phyloP scores from a whole-genome alignment of 495 filamentous ascomycete genomes.

The Hypoxylon lenormandii region DNA sequence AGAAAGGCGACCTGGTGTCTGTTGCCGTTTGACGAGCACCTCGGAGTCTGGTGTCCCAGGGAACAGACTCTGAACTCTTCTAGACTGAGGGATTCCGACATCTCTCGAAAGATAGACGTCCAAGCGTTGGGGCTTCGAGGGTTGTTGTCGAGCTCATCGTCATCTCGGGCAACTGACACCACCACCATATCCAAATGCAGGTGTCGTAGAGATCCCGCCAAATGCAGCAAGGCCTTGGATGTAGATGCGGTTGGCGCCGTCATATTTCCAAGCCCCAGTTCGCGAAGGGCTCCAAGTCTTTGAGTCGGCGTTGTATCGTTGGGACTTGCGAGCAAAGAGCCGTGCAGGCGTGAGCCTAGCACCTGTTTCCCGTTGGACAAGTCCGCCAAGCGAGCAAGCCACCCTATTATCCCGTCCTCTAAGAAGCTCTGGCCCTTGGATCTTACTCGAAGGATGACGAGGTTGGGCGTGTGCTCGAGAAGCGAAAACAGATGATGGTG shows the following conservation, averaged over 20 bases:
- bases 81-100: conserved; percentile 24
- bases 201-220: conserved; percentile 32
- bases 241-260: conserved; percentile 21
- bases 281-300: conserved; percentile 20
- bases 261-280: conserved; percentile 40
- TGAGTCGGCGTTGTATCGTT: conserved; percentile 2
- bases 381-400: conserved; percentile 34
- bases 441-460: conserved; percentile 31
- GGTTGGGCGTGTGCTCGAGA: conserved; percentile 42
- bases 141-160: conserved; percentile 45
- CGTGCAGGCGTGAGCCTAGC: neutral
- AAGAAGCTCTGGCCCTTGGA: conserved; percentile 32
- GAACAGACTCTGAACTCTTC: conserved; percentile 23
- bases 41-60: conserved; percentile 37
- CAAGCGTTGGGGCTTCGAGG: conserved; percentile 40
- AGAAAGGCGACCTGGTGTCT: conserved; percentile 46
- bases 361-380: conserved; percentile 14
- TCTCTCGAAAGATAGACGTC: conserved; percentile 34
- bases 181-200: conserved; percentile 29
- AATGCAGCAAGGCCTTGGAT: conserved; percentile 25
- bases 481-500: conserved; percentile 42
- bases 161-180: conserved; percentile 16
- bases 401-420: conserved; percentile 37
- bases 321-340: neutral
- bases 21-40: conserved; percentile 24